These are phyloP conservation scores for Cytospora schulzeri DNA, from an alignment of 2,329 filamentous ascomycete species.

Conservation along the genomic window DNA sequence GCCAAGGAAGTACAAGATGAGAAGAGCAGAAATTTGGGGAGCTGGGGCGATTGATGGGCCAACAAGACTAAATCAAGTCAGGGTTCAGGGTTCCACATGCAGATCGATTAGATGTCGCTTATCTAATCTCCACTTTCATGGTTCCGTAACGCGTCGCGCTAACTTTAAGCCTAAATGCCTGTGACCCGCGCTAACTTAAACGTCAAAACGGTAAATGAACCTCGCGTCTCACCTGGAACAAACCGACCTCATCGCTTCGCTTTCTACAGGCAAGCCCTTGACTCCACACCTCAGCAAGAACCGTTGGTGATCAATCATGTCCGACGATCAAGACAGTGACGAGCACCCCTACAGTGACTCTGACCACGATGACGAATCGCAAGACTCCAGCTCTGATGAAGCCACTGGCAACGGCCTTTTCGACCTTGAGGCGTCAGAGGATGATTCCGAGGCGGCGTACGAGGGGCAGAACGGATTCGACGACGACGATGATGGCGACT, in stretches of 20 bases:
- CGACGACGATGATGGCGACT: neutral
- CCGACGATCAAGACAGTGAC: slow-evolving; percentile 7
- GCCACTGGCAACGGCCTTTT: slow-evolving; percentile 7
- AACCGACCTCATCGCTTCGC: neutral
- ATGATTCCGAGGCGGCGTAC: slow-evolving; percentile 9
- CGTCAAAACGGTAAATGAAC: slow-evolving; percentile 6
- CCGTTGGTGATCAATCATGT: neutral
- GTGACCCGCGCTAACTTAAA: slow-evolving; percentile 12
- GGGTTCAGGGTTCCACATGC: too few species aligned
- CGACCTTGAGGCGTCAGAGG: slow-evolving; percentile 26
- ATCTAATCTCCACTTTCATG: neutral
- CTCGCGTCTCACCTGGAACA: slow-evolving; percentile 9
- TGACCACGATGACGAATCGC: slow-evolving; percentile 9
- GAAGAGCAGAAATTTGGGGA: too few species aligned
- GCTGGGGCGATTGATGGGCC: too few species aligned
- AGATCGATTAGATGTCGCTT: neutral
- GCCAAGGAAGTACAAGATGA: too few species aligned
- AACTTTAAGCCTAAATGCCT: slow-evolving; percentile 6
- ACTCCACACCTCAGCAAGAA: neutral
- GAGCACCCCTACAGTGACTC: slow-evolving; percentile 15
- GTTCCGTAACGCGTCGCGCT: neutral
- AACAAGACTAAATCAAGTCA: too few species aligned
- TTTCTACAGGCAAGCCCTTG: too few species aligned
- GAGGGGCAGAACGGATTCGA: neutral
- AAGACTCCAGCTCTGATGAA: slow-evolving; percentile 9